Conservation (phyloP, 352 stramenopile genomes). For the Phytopythium litorale region DNA sequence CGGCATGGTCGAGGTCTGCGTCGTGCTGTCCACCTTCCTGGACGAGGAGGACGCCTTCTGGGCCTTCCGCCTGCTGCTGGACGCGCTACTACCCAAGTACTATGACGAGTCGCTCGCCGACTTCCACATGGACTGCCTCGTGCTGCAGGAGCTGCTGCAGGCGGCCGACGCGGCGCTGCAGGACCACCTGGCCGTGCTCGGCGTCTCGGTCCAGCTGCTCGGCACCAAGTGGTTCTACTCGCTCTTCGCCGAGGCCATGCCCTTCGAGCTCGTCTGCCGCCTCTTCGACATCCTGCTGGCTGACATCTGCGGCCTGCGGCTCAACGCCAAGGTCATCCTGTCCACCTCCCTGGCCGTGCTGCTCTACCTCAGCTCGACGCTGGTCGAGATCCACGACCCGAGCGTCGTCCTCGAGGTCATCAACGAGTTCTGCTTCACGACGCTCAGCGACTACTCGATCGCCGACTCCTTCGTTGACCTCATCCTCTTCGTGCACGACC, state of each 20-base stretch:
- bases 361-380: conserved; percentile 64
- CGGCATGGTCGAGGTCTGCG: conserved; percentile 78
- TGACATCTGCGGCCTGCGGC: conserved; percentile 51
- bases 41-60: conserved; percentile 79
- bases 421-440: conserved; percentile 74
- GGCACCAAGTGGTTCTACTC: conserved; percentile 87
- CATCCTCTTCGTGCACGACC: conserved; percentile 65
- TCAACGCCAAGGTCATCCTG: conserved; percentile 70
- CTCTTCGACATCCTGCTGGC: conserved; percentile 75
- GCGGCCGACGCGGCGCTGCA: conserved; percentile 42
- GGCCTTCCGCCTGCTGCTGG: conserved; percentile 66
- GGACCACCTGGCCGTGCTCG: conserved; percentile 51
- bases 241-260: conserved; percentile 81
- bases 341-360: conserved; percentile 71
- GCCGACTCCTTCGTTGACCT: conserved; percentile 72
- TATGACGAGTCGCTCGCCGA: conserved; percentile 75
- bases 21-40: conserved; percentile 72
- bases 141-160: conserved; percentile 69
- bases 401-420: conserved; percentile 77
- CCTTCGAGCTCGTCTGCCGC: conserved; percentile 70
- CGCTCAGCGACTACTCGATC: conserved; percentile 65
- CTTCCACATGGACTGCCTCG: conserved; percentile 80
- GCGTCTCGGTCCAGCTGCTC: conserved; percentile 70
- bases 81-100: conserved; percentile 75
- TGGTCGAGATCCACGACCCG: conserved; percentile 69